Percentiles rank a stretch among this genome's conserved stretches.
phyloP scores from a whole-genome alignment of 257 asterid genomes.

The Thymus quinquecostatus region DNA sequence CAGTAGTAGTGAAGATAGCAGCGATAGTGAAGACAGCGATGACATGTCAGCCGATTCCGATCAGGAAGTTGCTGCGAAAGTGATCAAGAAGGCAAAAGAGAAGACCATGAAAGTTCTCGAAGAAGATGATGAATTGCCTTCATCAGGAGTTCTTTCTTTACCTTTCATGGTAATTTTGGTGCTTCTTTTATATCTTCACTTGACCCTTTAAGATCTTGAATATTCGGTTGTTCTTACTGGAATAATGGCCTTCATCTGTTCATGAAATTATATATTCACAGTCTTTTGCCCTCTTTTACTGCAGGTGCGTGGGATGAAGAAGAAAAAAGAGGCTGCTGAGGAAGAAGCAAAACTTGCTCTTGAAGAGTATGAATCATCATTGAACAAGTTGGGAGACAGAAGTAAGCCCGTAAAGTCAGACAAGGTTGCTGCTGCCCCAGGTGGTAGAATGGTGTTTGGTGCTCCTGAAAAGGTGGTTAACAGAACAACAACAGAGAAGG shows the following conservation, averaged over 20 bases:
- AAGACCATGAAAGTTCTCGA: conserved; percentile 65
- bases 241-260: background rate
- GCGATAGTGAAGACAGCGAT: conserved; percentile 63
- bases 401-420: conserved; percentile 37
- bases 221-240: background rate
- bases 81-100: conserved; percentile 72
- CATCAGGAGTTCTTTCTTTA: conserved; percentile 79
- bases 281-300: conserved; percentile 18
- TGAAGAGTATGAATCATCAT: conserved; percentile 69
- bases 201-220: background rate
- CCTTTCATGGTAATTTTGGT: conserved; percentile 82
- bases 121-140: conserved; percentile 73
- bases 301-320: conserved; percentile 73
- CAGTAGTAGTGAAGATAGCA: conserved; percentile 82
- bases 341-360: conserved; percentile 82
- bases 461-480: conserved; percentile 53
- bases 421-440: conserved; percentile 32
- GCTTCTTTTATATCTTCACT: conserved; percentile 23
- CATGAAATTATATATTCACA: conserved; percentile 12
- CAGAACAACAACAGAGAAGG: conserved; percentile 41
- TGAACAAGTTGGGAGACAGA: conserved; percentile 60
- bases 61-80: conserved; percentile 46
- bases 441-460: conserved; percentile 87
- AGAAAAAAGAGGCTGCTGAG: conserved; percentile 74
- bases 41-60: conserved; percentile 55